Evolutionary conservation across 495 filamentous ascomycete genomes (phyloP).

Genomic region (Neurospora cerealis): DNA sequence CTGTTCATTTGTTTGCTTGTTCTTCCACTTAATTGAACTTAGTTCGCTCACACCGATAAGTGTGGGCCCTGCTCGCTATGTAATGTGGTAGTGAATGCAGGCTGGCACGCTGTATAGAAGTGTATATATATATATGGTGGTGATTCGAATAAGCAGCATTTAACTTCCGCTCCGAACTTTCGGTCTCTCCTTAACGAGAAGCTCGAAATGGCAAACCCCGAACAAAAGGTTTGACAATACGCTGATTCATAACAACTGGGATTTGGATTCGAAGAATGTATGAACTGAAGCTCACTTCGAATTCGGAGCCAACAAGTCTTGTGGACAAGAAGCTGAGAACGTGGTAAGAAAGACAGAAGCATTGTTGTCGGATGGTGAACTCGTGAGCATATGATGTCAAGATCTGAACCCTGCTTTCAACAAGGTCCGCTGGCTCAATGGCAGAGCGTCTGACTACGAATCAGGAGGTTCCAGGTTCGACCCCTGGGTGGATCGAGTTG

Average conservation of each 20-base stretch:
- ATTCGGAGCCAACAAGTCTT: too few species aligned
- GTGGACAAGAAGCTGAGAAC: too few species aligned
- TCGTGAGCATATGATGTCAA: rapidly evolving
- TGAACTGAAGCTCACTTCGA: background rate
- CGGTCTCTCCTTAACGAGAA: background rate
- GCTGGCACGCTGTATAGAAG: too few species aligned
- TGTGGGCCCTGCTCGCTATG: background rate
- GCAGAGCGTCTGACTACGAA: background rate
- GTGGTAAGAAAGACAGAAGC: background rate
- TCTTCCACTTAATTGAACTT: background rate
- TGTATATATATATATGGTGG: too few species aligned
- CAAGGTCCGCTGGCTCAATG: background rate
- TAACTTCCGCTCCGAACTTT: too few species aligned
- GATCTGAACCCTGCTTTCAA: background rate
- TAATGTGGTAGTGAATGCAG: too few species aligned
- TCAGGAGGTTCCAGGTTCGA: background rate
- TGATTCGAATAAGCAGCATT: too few species aligned
- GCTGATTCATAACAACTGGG: too few species aligned
- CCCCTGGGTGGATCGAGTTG: background rate
- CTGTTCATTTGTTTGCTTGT: background rate
- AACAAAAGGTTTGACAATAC: too few species aligned
- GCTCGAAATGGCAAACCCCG: background rate
- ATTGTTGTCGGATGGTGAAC: background rate
- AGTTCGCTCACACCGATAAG: background rate
- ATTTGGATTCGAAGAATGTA: background rate